Conservation (phyloP, 164 flowering plant genomes). For the Buxus sempervirens region DNA sequence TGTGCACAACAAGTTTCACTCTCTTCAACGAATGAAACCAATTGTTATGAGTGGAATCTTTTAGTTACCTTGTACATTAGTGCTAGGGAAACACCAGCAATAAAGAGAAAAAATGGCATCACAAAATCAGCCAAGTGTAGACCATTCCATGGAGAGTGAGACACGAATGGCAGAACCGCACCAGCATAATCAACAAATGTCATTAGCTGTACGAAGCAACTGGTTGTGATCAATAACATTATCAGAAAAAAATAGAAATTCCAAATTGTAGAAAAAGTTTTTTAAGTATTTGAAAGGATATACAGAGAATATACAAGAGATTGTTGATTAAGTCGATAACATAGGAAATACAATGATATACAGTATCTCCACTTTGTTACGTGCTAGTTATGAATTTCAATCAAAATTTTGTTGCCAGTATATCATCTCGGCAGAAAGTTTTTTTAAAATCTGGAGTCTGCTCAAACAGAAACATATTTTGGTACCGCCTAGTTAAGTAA, state of each 20-base stretch:
- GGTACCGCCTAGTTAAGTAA: too few relatives aligned
- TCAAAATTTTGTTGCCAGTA: too few relatives aligned
- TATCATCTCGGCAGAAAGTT: too few relatives aligned
- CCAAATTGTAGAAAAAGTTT: neutral
- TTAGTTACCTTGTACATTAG: conserved; percentile 61
- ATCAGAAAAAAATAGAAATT: neutral
- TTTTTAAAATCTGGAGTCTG: too few relatives aligned
- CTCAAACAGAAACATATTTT: too few relatives aligned
- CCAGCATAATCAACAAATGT: conserved; percentile 66
- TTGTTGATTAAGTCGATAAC: neutral
- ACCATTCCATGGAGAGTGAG: conserved; percentile 77
- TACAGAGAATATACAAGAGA: too few relatives aligned
- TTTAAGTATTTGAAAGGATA: neutral
- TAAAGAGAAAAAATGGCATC: conserved; percentile 78
- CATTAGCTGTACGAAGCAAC: conserved; percentile 52
- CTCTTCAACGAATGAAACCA: conserved; percentile 3
- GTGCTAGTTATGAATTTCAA: too few relatives aligned
- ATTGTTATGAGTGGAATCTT: neutral
- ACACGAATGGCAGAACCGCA: conserved; percentile 43
- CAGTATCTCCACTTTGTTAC: neutral
- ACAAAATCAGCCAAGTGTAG: conserved; percentile 71
- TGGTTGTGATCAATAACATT: neutral
- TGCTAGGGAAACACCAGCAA: conserved; percentile 61
- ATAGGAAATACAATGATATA: neutral
- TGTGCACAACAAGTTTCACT: neutral